Evolutionary conservation across 148 eudicot genomes (phyloP), one percentile per base, ranked within the genome.

Genomic region (Spergularia bocconei): DNA sequence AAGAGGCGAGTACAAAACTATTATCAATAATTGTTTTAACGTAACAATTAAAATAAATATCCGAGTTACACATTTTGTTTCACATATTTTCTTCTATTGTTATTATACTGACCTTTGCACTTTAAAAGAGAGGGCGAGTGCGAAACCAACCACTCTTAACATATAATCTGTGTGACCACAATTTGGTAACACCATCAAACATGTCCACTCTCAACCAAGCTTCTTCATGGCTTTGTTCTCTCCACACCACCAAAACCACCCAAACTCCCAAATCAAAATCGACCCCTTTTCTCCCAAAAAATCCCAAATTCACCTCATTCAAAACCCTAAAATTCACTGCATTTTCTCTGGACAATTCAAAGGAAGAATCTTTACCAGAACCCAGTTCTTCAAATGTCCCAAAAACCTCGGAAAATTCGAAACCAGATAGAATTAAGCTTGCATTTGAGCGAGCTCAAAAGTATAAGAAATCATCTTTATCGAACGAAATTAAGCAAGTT

Each of bases 371-470:
- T 53, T 79, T 20, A 51, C 59, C 84, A 5, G 38, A 78, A 61
- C 59, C 86, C 52, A 76, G 41, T 58, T 79, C 88, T 4, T 54
- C 84, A 56, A 69, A 77, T 33, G 71, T 76, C 23, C 5, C 55
- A 44, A 83, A 81, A 81, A 67, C n/a, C 8, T 25, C 33, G 51
- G 71, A 65, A 11, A 74, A 73, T 33, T 41, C 77, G 6, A 77
- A 77, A 51, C 39, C 72, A 20, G 81, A 85, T 61, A 73, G 85
- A 21, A 78, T 87, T 15, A 91, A 84, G 81, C 80, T 87, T 21
- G 92, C 92, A 12, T 79, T 88, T 75, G 85, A 76, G 21, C 82
- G 54, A 81, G 91, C 95, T n/a, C 82, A 70, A 59, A 85, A 87
- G 67, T 90, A 90, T 63, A 85, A 80, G 71, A 84, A 87, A 57